Base-by-base conservation (phyloP, 306 rosid species). In the Acmispon strigosus region DNA sequence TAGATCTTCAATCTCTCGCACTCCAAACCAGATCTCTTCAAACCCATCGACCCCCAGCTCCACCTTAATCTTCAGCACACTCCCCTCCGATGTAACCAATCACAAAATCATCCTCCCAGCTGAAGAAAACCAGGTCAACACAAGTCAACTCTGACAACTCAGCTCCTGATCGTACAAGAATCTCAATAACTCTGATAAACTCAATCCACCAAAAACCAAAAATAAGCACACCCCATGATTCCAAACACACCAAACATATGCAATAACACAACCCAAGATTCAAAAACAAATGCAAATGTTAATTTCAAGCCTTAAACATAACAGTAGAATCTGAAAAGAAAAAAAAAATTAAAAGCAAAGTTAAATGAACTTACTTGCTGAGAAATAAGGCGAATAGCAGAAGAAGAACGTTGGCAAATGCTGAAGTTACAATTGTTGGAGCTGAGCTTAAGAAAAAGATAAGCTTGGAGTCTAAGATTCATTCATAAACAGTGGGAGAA, bases 11-110 rank as follows among this genome's bases (percentile, higher is more conserved):
- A 76, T 78, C 75, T 66, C 69, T 70, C 54, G 58, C 13, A 62
- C 79, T 76, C 71, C 66, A 70, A 72, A 55, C 6, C 70, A 86
- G 92, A 87, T 84, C 91, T 87, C 83, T 69, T 81, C 84, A 82
- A 24, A 74, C 85, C 99, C 97, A 91, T 91, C 82, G 83, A 66
- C 78, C 81, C 66, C 75, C 62, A 59, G 67, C 73, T 73, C 79
- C 49, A 70, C 74, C 81, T 69, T 42, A 53, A 43, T 51, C 66
- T 75, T 80, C 83, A 82, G 72, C 62, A 20, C 70, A 66, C 62
- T 64, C 39, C 36, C 55, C 67, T 19, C 36, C 69, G 16, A 41
- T 36, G 18, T 76, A 76, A 70, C 71, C 78, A 82, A 48, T 79
- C 81, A 76, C 34, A 53, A 62, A 73, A 80, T 8, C 85, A 76